Base-by-base conservation (phyloP, 1,284 basidiomycete species). In the Grifola frondosa region DNA sequence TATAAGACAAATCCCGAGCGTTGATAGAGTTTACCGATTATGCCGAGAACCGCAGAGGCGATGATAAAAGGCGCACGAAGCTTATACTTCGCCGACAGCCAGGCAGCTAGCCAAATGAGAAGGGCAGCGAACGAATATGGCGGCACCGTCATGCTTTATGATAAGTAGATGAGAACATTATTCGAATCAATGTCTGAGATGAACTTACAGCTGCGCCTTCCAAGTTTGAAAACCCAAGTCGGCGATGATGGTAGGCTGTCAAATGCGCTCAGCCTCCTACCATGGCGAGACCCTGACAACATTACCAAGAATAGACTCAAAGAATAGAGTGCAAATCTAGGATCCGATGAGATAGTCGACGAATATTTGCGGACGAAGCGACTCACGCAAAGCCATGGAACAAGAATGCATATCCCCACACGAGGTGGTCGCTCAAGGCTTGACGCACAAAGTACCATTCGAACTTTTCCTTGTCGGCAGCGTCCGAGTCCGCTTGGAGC, bases 21-120 rank as follows among this genome's bases (percentile, higher is more conserved):
- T n/a, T n/a, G n/a, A n/a, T n/a, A n/a, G 45, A 82, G 75, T 54
- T 87, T 87, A 0, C 81, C 84, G 6, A 84, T 59, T 44, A 84
- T 80, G 7, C 76, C 76, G 15, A 84, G 53, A 2, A 64, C 50
- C 3, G 75, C 78, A n/a, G 73, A 57, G 3, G 61, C 68, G 40
- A 84, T 76, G 53, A 86, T 84, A 57, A 81, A 77, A 0, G 75
- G 69, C 2, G 78, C 80, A 34, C 80, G 69, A 21, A 57, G 55
- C 38, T 78, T 69, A 48, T 62, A 55, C 32, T 61, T 62, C 29
- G 75, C 64, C 65, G 53, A 50, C 13, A 38, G 35, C 38, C 37
- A 47, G n/a, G 53, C 53, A 28, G 37, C 26, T n/a, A 28, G 12
- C 30, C 68, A 72, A 43, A 80, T 77, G 1, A 71, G 72, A 12